phyloP scores from a whole-genome alignment of 768 basidiomycete species.

The Kwoniella shandongensis region DNA sequence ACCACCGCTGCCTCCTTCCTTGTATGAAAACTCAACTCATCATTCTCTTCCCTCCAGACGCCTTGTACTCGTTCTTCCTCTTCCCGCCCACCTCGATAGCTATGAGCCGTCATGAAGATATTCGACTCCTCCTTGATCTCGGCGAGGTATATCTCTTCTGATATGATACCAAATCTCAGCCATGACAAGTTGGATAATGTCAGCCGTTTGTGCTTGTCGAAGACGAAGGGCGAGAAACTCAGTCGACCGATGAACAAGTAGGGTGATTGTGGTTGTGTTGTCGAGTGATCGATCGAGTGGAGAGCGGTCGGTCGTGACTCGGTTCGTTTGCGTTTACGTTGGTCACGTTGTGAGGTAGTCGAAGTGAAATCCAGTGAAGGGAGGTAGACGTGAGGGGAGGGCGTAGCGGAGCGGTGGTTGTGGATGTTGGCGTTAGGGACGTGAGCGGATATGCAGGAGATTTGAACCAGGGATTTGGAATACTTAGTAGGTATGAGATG shows the following conservation, averaged over 20 bases:
- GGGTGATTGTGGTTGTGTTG: neutral
- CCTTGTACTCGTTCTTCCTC: neutral
- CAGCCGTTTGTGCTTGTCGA: neutral
- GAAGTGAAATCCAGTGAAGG: too few species aligned
- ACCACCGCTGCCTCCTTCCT: neutral
- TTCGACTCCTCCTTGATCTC: constrained; percentile 1
- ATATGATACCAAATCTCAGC: constrained; percentile 13
- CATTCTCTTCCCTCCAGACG: neutral
- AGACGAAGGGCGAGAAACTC: constrained; percentile 11
- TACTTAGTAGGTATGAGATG: too few species aligned
- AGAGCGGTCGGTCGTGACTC: too few species aligned
- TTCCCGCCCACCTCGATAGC: neutral
- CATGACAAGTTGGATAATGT: constrained; percentile 4
- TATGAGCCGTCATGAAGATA: too few species aligned
- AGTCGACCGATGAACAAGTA: constrained; percentile 17
- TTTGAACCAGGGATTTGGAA: too few species aligned
- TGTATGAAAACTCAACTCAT: neutral
- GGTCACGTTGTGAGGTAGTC: too few species aligned
- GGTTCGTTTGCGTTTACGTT: too few species aligned
- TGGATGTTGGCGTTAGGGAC: too few species aligned
- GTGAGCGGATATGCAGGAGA: too few species aligned
- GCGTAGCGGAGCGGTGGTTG: too few species aligned
- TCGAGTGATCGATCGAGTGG: neutral
- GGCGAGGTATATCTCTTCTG: constrained; percentile 4
- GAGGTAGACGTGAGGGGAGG: too few species aligned